Conservation (phyloP, 2,329 filamentous ascomycete species). For the Zopfia rhizophila region DNA sequence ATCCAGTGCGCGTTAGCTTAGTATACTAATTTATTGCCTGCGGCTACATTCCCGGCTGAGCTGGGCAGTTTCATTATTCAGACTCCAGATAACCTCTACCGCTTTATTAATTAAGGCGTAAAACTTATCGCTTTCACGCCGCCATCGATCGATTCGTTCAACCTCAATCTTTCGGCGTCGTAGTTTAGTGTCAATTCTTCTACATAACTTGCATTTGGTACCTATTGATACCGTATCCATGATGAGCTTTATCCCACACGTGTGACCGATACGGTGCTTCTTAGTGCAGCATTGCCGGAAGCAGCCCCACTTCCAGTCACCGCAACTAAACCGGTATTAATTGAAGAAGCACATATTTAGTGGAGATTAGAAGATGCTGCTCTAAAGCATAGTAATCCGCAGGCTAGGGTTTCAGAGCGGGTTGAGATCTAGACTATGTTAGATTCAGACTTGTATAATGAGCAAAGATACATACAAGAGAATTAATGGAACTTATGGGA, state of each 20-base stretch:
- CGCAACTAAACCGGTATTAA: constrained; percentile 84
- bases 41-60: constrained; percentile 66
- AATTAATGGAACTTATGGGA: no score
- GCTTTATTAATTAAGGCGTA: constrained; percentile 73
- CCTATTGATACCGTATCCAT: constrained; percentile 73
- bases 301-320: constrained; percentile 93
- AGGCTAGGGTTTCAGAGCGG: no score
- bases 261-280: constrained; percentile 95
- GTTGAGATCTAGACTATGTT: no score
- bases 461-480: no score
- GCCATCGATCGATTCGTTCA: constrained; percentile 81
- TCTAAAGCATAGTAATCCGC: no score
- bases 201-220: constrained; percentile 83
- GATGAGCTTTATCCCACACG: constrained; percentile 92
- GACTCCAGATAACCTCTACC: constrained; percentile 75
- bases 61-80: constrained; percentile 74
- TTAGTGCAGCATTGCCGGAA: constrained; percentile 93
- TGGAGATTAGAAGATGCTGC: no score
- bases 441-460: no score
- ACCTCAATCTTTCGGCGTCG: constrained; percentile 79
- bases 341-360: constrained; percentile 97
- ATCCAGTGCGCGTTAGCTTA: no score
- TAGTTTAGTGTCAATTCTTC: constrained; percentile 87
- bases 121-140: constrained; percentile 71
- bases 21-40: constrained; percentile 47